Percentiles rank a stretch among this genome's conserved stretches.
Conservation (phyloP, 257 asterid genomes). For the Leptodermis oblonga region DNA sequence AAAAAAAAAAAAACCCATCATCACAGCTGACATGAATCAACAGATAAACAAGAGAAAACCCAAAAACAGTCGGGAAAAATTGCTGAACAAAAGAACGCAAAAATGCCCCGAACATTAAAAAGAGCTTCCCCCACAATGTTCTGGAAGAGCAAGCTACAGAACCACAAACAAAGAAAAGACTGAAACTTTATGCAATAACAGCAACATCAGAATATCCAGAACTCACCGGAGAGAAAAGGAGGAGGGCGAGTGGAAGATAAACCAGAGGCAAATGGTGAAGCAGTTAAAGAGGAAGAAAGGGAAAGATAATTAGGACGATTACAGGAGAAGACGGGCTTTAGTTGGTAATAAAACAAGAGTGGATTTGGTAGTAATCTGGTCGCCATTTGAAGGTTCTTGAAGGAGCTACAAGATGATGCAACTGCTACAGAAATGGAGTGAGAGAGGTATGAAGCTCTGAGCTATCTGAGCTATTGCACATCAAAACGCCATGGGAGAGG, state of each 20-base stretch:
- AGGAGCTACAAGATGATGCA: background rate
- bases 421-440: background rate
- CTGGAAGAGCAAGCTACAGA: background rate
- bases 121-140: background rate
- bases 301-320: background rate
- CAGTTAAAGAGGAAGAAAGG: background rate
- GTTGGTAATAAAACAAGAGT: conserved; percentile 6
- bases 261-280: background rate
- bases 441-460: conserved; percentile 12
- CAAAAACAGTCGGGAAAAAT: background rate
- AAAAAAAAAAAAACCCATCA: background rate
- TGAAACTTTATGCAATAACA: background rate
- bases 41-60: background rate
- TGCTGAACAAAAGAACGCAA: background rate
- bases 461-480: conserved; percentile 10
- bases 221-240: conserved; percentile 19
- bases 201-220: background rate
- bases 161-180: background rate
- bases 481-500: too few relatives aligned
- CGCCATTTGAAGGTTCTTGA: background rate
- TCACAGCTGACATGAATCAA: background rate
- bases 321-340: background rate
- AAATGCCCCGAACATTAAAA: background rate
- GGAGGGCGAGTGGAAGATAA: conserved; percentile 1
- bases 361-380: background rate